Evolutionary conservation across 495 filamentous ascomycete species (phyloP).

Genomic region (Aspergillus bertholletiae): DNA sequence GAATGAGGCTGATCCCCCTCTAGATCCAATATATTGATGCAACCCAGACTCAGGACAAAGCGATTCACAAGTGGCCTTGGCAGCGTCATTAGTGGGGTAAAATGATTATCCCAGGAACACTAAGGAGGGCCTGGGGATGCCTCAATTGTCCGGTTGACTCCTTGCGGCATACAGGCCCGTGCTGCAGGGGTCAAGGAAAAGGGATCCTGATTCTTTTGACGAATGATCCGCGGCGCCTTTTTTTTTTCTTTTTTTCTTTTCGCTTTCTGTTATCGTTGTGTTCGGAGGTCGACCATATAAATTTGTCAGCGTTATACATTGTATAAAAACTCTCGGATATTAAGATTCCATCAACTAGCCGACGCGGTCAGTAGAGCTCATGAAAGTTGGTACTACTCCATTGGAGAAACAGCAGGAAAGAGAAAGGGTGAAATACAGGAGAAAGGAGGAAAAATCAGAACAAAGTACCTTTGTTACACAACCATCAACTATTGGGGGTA

Average conservation of each 20-base stretch:
- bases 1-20: slow-evolving; percentile 2
- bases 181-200: slow-evolving; percentile 13
- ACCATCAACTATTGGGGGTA: too few species aligned
- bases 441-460: not conserved
- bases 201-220: not conserved
- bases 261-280: not conserved
- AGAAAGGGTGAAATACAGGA: not conserved
- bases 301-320: not conserved
- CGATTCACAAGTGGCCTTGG: slow-evolving; percentile 4
- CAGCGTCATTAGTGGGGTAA: slow-evolving; percentile 7
- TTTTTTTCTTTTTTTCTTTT: too few species aligned
- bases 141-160: slow-evolving; percentile 16
- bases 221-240: not conserved
- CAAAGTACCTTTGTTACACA: not conserved
- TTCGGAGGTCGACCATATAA: not conserved
- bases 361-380: not conserved
- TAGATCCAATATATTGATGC: slow-evolving; percentile 16
- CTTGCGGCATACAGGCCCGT: slow-evolving; percentile 24
- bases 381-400: not conserved
- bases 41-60: not conserved
- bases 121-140: slow-evolving; percentile 10
- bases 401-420: not conserved
- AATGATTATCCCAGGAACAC: slow-evolving; percentile 9
- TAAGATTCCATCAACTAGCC: not conserved
- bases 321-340: not conserved